Conservation (phyloP, 1,284 basidiomycete species). For the Fomitiporia mediterranea region DNA sequence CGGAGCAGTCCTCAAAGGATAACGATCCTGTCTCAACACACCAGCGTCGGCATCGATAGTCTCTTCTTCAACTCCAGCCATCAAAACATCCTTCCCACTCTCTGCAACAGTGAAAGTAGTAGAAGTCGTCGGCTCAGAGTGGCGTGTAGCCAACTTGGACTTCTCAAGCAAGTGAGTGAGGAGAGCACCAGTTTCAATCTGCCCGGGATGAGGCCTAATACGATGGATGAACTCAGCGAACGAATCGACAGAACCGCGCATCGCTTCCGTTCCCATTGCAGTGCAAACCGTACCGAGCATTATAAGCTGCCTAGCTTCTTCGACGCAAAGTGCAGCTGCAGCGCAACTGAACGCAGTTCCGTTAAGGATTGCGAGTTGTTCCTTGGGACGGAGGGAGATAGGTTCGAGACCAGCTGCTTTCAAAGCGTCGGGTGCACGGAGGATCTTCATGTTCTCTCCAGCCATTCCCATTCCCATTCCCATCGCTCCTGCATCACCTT, state of each 20-base stretch:
- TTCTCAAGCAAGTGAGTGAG: conserved; percentile 70
- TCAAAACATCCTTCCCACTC: conserved; percentile 40
- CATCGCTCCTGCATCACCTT: conserved; percentile 48
- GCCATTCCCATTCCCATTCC: background rate
- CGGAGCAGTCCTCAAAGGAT: conserved; percentile 72
- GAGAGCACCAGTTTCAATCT: conserved; percentile 67
- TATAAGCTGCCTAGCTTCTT: conserved; percentile 70
- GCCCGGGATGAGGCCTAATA: conserved; percentile 81
- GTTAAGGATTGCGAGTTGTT: conserved; percentile 77
- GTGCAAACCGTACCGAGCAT: conserved; percentile 74
- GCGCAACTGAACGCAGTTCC: conserved; percentile 76
- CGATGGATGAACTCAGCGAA: conserved; percentile 81
- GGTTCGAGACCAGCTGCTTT: conserved; percentile 61
- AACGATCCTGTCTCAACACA: conserved; percentile 68
- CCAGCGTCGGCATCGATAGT: conserved; percentile 52
- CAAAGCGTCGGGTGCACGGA: conserved; percentile 64
- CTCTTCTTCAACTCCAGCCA: conserved; percentile 39
- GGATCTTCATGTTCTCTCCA: conserved; percentile 41
- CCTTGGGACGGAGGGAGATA: conserved; percentile 72
- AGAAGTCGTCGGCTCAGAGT: conserved; percentile 59
- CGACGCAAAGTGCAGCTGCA: conserved; percentile 38
- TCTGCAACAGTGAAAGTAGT: conserved; percentile 50
- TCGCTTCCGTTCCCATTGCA: conserved; percentile 81
- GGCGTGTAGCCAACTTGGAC: conserved; percentile 60
- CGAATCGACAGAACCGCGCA: conserved; percentile 65